These are phyloP conservation scores for Ceriops tagal DNA, from an alignment of 345 rosid species.

Conservation along the genomic window DNA sequence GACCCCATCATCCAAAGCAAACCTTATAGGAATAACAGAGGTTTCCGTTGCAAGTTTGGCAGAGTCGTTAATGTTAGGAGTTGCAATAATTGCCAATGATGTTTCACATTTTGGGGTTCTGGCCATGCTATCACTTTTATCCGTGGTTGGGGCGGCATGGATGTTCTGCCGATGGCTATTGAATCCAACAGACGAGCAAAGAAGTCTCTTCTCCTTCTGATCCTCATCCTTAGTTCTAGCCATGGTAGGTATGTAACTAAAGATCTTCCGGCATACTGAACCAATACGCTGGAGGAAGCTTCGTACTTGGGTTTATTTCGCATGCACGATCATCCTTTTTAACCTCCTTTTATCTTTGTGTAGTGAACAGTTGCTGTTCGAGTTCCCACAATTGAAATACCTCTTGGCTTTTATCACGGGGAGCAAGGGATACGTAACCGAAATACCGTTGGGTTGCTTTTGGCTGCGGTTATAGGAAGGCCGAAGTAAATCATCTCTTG, in stretches of 20 bases:
- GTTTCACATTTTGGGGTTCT: constrained; percentile 75
- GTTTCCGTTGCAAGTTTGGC: constrained; percentile 89
- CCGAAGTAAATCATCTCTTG: constrained; percentile 16
- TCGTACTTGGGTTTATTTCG: no score
- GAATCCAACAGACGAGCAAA: constrained; percentile 86
- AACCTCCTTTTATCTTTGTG: background rate
- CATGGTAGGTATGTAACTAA: constrained; percentile 1
- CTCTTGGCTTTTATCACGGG: background rate
- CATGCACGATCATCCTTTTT: background rate
- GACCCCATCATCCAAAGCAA: constrained; percentile 84
- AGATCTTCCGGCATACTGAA: background rate
- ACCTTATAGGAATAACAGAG: constrained; percentile 87
- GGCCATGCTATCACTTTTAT: constrained; percentile 66
- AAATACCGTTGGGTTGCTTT: background rate
- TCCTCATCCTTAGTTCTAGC: constrained; percentile 17
- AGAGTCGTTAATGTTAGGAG: constrained; percentile 81
- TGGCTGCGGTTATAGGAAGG: background rate
- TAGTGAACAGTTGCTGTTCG: constrained; percentile 10
- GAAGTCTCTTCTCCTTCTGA: constrained; percentile 58
- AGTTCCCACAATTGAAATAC: background rate
- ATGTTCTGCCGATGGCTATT: constrained; percentile 80
- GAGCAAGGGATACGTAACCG: background rate
- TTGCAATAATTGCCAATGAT: constrained; percentile 79
- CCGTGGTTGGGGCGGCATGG: constrained; percentile 80
- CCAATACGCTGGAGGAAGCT: no score